Evolutionary conservation across 23 red algal genomes (phyloP).

Genomic region (Cyanidioschyzon merolae): DNA sequence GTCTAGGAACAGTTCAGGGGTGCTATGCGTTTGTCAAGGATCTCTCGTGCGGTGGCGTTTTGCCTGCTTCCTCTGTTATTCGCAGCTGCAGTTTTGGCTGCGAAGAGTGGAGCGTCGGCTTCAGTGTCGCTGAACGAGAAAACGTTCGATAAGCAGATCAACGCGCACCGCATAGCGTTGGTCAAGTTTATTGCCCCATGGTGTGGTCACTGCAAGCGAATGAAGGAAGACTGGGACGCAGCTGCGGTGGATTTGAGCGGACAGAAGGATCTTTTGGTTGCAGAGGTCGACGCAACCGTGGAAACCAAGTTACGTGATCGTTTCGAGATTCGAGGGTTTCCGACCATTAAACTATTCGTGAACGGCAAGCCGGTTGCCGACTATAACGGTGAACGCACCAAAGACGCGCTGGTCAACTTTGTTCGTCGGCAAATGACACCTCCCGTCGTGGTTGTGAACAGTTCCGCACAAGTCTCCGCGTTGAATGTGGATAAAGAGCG

Average conservation of each 20-base stretch:
- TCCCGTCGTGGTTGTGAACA: conserved; percentile 18
- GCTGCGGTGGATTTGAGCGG: conserved; percentile 65
- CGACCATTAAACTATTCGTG: conserved; percentile 90
- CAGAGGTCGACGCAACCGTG: conserved; percentile 76
- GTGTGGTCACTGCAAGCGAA: conserved; percentile 99
- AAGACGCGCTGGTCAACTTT: conserved; percentile 52
- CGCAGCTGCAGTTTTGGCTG: background rate
- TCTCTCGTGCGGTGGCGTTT: background rate
- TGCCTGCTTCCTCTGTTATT: background rate
- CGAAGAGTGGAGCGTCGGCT: background rate
- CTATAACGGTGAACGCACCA: conserved; percentile 80
- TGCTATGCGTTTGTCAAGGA: too few relatives aligned
- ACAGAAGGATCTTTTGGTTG: conserved; percentile 46
- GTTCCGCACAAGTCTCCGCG: conserved; percentile 13
- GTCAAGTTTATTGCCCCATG: conserved; percentile 89
- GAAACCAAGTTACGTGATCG: conserved; percentile 72
- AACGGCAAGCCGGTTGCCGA: conserved; percentile 73
- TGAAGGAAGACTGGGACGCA: conserved; percentile 54
- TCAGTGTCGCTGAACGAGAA: conserved; percentile 36
- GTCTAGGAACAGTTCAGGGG: too few relatives aligned
- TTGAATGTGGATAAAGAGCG: background rate
- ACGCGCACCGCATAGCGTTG: conserved; percentile 37
- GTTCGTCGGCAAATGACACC: conserved; percentile 41
- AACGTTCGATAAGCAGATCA: conserved; percentile 55
- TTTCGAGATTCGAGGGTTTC: conserved; percentile 76